Conservation (phyloP, 2,329 filamentous ascomycete genomes). For the Fusarium sp. region DNA sequence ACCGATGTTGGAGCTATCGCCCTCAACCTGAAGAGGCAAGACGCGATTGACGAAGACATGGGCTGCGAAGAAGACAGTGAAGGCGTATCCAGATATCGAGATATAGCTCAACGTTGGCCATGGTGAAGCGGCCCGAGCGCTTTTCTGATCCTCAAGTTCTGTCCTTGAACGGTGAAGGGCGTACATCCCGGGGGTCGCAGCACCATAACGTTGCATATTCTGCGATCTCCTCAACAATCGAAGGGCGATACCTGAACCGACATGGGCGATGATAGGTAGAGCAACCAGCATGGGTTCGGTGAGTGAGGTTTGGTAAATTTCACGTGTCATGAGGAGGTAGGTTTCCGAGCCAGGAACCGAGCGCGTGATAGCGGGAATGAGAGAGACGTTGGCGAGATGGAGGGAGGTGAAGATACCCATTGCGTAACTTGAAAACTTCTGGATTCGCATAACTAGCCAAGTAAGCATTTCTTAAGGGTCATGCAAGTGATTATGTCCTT, state of each 20-base stretch:
- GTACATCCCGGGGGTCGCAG: constrained; percentile 67
- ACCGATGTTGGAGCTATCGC: constrained; percentile 87
- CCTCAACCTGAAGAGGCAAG: constrained; percentile 80
- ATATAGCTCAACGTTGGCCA: constrained; percentile 81
- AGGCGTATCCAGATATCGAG: constrained; percentile 76
- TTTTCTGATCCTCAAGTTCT: constrained; percentile 42
- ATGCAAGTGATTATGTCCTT: constrained; percentile 48
- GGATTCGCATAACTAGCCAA: constrained; percentile 66
- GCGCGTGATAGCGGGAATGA: constrained; percentile 80
- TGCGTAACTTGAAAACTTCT: constrained; percentile 90
- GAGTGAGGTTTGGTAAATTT: constrained; percentile 87
- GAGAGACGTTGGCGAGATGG: constrained; percentile 83
- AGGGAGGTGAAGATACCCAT: constrained; percentile 80
- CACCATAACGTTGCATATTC: constrained; percentile 80
- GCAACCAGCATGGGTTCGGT: constrained; percentile 84
- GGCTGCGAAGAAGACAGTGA: constrained; percentile 72
- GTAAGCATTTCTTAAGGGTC: not conserved
- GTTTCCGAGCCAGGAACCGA: constrained; percentile 81
- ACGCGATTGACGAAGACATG: constrained; percentile 82
- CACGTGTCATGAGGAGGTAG: constrained; percentile 89
- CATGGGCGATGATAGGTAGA: constrained; percentile 78
- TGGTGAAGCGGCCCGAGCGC: constrained; percentile 39
- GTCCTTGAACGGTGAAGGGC: constrained; percentile 51
- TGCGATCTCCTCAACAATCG: constrained; percentile 79
- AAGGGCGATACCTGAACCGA: constrained; percentile 80